Evolutionary conservation across 148 eudicot species (phyloP), one percentile per base, ranked within the genome.

Genomic region (Suaeda aralocaspica): DNA sequence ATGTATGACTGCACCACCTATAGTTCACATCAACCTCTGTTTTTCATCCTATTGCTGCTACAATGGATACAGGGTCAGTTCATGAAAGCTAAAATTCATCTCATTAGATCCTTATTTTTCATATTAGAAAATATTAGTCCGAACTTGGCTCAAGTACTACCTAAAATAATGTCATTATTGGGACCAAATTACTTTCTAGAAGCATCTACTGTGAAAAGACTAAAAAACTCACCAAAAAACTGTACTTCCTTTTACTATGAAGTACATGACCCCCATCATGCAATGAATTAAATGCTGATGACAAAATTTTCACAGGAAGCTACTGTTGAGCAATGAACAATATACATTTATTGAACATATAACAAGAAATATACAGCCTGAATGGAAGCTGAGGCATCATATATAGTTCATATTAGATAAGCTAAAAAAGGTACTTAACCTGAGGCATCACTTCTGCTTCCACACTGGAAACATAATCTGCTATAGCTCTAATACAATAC

Each of bases 401-500:
- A 66, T 34, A 5, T 44, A 29, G 39, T 50, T 5, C 39, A 81
- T 26, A 26, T 26, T 19, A 25, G 55, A 64, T 25, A 67, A 68
- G 55, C 77, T 28, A 25, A 60, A 51, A 34, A 67, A 66, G 26
- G 46, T 52, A 49, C 69, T 52, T 50, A 49, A 95, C 99, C 99
- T 91, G 99, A 68, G 99, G 97, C 96, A 91, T 88, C 70, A 95
- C 80, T 79, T 95, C 97, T 53, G 83, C 89, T 70, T 95, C 99
- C 57, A 73, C 52, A 67, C 50, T 73, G 28, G 97, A 82, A 65
- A 95, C 96, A 76, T 77, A 83, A 67, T 91, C 99, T 59, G 99
- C 86, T 81, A 95, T 84, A 8, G 99, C 97, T 72, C 92, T 77
- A 30, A 95, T 92, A 75, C 99, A 89, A 80, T 95, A 95, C 66